These are phyloP conservation scores for Plectosphaerella sp. DNA, from an alignment of 2,329 filamentous ascomycete genomes.

Conservation along the genomic window DNA sequence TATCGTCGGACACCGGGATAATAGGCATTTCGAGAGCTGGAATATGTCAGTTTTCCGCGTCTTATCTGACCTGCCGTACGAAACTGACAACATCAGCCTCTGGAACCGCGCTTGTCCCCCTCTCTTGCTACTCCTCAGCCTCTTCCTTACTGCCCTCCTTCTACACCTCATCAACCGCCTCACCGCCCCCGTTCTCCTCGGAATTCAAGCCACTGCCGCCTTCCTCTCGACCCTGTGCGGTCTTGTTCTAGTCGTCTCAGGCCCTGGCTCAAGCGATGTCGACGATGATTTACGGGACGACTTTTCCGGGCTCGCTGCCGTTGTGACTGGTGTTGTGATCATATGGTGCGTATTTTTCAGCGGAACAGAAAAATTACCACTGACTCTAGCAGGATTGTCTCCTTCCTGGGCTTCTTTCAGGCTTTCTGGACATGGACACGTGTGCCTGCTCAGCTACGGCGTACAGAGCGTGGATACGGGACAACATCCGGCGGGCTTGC, in stretches of 20 bases:
- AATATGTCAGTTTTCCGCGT: neutral
- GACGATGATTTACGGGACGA: neutral
- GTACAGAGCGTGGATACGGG: neutral
- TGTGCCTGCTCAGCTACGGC: neutral
- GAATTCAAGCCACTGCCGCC: neutral
- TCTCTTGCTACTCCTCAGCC: neutral
- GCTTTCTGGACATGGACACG: neutral
- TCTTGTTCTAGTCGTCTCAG: neutral
- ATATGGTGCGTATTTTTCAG: neutral
- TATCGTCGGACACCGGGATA: neutral
- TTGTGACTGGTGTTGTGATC: neutral
- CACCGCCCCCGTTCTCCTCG: neutral
- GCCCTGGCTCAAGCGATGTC: neutral
- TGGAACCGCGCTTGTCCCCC: neutral
- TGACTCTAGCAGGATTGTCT: neutral
- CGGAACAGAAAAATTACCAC: too few species aligned
- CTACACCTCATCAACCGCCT: neutral
- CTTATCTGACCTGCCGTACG: neutral
- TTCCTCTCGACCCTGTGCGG: neutral
- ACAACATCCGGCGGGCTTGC: slow-evolving; percentile 1
- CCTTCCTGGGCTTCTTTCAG: neutral
- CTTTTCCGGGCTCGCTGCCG: neutral
- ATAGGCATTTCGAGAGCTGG: neutral
- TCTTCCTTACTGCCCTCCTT: neutral
- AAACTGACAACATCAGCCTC: neutral